Evolutionary conservation across 768 basidiomycete genomes (phyloP), one percentile per base, ranked within the genome.

Genomic region (Obba rivulosa): DNA sequence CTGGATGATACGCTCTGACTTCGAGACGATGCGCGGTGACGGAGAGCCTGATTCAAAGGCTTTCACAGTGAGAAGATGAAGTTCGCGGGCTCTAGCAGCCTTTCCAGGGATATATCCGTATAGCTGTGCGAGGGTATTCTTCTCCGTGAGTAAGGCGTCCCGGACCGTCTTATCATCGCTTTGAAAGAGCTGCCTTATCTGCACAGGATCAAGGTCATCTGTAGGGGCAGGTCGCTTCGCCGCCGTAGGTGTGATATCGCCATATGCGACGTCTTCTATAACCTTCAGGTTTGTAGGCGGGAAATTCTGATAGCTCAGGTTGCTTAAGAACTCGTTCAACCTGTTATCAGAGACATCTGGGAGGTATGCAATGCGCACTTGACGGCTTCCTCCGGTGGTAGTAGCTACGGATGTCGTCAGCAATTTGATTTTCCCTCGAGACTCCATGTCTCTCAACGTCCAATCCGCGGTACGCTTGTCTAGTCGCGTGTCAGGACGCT

Each of bases 91-190:
- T 38, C 92, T 76, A 1, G 80, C 67, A 24, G 76, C 74, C 57
- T 81, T 82, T 13, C 85, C 89, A 13, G 79, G 69, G 38, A 85
- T 75, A 63, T 78, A 90, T 13, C 90, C 92, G 59, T 87, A 87
- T 23, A 79, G 54, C 54, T 92, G 88, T 2, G 79, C 75, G n/a
- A 85, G 59, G 2, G 87, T 83, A 22, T 78, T 79, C 40, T 77
- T 74, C 59, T 94, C 87, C 2, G 76, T 74, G n/a, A 87, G 66
- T 48, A 92, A 70, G 25, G 79, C 73, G 18, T 81, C 76, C 28
- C 79, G 75, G 48, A 85, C 73, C 8, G 72, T 75, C 17, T 70
- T 61, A 48, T 79, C 79, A 43, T 81, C 78, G 41, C 70, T 66
- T 4, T 69, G 62, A 53, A 82, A 79, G 4, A 85, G 66, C 50